Base-by-base conservation (phyloP, 495 filamentous ascomycete genomes). In the Podospora fimiseda region DNA sequence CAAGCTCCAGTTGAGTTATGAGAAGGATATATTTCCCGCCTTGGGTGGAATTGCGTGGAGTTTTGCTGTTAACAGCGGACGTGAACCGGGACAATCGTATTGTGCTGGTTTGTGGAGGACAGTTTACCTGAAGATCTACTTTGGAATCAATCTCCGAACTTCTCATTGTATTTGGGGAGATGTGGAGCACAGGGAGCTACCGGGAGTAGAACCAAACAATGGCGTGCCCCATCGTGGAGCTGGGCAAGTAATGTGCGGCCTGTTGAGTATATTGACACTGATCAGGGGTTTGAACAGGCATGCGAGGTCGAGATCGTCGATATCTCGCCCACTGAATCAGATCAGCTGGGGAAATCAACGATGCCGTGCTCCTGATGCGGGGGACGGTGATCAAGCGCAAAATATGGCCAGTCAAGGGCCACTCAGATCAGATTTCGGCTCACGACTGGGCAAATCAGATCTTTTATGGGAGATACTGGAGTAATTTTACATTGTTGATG, bases 221-320 rank as follows among this genome's bases (percentile, higher is more conserved):
- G 58, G 57, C 39, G 57, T 16, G 60, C 60, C 9, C 60, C 60
- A 21, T 54, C 60, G 40, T 63, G 60, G 60, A 60, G 57, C n/a
- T 62, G 60, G 60, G 60, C 50, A 0, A 19, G 40, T 1, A 50
- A 51, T 9, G n/a, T 16, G n/a, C 46, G 9, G 21, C 45, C 56
- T 8, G 50, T 62, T 0, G 9, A 38, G 0, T 62, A 60, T 13
- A 11, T 56, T 11, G 13, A 16, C 1, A 9, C 7, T 0, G 37
- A 20, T 9, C 20, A 43, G 3, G 50, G 57, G 30, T 18, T 56
- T 0, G 2, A 38, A 38, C 5, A 45, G 9, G 13, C 3, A n/a
- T 59, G 57, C 11, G 50, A 53, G 40, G 40, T 62, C 6, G 15
- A 53, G 0, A 30, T 48, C 15, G 60, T 49, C n/a, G 18, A 6